These are phyloP conservation scores for Neophaeococcomyces aloes DNA, from an alignment of 2,329 filamentous ascomycete genomes.

Conservation along the genomic window DNA sequence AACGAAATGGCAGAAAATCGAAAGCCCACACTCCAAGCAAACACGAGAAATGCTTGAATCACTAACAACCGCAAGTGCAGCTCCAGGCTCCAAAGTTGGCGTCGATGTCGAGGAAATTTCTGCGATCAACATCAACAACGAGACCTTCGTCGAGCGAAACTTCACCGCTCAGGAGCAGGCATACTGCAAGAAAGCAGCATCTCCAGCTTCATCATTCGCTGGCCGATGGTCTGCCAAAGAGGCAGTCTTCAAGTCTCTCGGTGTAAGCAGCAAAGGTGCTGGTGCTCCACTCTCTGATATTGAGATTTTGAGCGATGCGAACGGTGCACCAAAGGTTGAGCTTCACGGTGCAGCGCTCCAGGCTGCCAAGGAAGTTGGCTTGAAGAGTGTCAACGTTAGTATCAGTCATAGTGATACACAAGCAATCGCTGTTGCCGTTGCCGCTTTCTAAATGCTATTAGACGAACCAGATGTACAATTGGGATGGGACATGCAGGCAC, in stretches of 20 bases:
- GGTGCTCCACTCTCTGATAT: conserved; percentile 89
- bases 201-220: conserved; percentile 80
- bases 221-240: conserved; percentile 97
- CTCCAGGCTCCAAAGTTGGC: conserved; percentile 66
- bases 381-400: conserved; percentile 82
- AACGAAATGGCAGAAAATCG: conserved; percentile 52
- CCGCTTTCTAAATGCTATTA: conserved; percentile 52
- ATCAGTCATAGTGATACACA: conserved; percentile 94
- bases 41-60: conserved; percentile 68
- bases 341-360: conserved; percentile 74
- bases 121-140: conserved; percentile 83
- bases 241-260: conserved; percentile 94
- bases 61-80: conserved; percentile 55
- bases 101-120: conserved; percentile 87
- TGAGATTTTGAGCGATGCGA: conserved; percentile 73
- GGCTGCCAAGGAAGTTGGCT: conserved; percentile 73
- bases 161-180: conserved; percentile 75
- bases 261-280: conserved; percentile 74
- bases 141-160: conserved; percentile 89
- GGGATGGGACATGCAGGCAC: too few relatives aligned
- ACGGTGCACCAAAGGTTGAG: conserved; percentile 76
- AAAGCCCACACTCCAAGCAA: conserved; percentile 47
- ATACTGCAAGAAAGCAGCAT: conserved; percentile 73
- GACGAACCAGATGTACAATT: too few relatives aligned
- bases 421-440: conserved; percentile 86